A percentile compares a stretch with the other conserved stretches of the same genome.
Conservation (phyloP, 805 yeast species). For the Candida ovalis region DNA sequence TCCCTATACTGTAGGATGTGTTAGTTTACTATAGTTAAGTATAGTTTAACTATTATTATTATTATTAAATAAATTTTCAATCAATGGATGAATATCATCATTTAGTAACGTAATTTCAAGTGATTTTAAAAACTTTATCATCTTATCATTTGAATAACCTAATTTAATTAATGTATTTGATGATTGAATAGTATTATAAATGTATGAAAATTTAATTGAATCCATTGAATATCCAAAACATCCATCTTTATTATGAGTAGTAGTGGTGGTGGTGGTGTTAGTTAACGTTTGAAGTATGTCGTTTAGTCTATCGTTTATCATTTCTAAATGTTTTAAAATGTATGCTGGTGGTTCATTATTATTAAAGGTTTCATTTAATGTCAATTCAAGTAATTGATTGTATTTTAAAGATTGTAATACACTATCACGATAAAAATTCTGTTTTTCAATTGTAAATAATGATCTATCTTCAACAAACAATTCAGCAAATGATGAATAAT, state of each 20-base stretch:
- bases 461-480: conserved; percentile 24
- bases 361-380: no score
- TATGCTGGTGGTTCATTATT: no score
- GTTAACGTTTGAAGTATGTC: no score
- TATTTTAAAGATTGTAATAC: conserved; percentile 13
- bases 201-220: conserved; percentile 20
- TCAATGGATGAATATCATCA: conserved; percentile 16
- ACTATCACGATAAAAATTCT: conserved; percentile 60
- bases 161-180: conserved; percentile 6
- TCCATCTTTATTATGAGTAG: conserved; percentile 19
- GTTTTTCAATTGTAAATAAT: conserved; percentile 64
- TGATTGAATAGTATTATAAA: conserved; percentile 16
- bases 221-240: conserved; percentile 30
- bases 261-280: no score
- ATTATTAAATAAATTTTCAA: conserved; percentile 6
- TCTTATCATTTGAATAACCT: background rate
- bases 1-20: no score
- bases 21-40: no score
- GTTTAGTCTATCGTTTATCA: background rate
- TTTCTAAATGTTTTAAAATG: background rate
- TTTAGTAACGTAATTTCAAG: background rate
- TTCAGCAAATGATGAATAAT: conserved; percentile 11
- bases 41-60: background rate
- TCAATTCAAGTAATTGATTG: background rate
- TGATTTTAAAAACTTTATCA: background rate